Evolutionary conservation across 1,139 yeast genomes (phyloP).

Genomic region (Kodamaea derodonti): DNA sequence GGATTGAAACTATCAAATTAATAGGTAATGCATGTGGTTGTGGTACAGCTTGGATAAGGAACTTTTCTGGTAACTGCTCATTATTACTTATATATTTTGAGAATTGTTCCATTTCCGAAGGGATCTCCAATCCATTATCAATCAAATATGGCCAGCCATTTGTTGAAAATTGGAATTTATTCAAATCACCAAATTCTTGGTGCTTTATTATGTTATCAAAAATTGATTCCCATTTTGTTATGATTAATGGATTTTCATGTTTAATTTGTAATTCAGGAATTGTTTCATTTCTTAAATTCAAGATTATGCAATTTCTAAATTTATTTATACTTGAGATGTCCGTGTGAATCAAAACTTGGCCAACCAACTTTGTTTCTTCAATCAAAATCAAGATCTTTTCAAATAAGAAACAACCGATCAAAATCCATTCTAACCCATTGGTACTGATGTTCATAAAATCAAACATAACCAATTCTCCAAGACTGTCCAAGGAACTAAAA

Average conservation of each 20-base stretch:
- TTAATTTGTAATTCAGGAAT: slow-evolving; percentile 45
- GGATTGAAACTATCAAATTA: slow-evolving; percentile 46
- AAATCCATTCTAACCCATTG: slow-evolving; percentile 35
- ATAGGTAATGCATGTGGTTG: slow-evolving; percentile 39
- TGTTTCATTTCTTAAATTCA: slow-evolving; percentile 37
- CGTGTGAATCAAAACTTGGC: slow-evolving; percentile 26
- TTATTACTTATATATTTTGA: slow-evolving; percentile 32
- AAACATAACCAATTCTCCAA: slow-evolving; percentile 35
- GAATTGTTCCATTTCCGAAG: slow-evolving; percentile 36
- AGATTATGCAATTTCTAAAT: slow-evolving; percentile 23
- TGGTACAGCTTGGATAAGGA: slow-evolving; percentile 26
- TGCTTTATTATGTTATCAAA: slow-evolving; percentile 16
- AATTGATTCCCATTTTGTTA: slow-evolving; percentile 40
- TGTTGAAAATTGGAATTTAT: slow-evolving; percentile 46
- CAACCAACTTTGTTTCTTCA: slow-evolving; percentile 31
- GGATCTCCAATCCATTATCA: slow-evolving; percentile 23
- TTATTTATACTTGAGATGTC: slow-evolving; percentile 33
- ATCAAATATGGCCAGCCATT: slow-evolving; percentile 44
- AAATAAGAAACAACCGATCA: slow-evolving; percentile 36
- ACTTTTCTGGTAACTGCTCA: slow-evolving; percentile 36
- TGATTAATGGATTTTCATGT: slow-evolving; percentile 30
- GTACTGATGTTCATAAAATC: slow-evolving; percentile 41
- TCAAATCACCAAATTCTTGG: slow-evolving; percentile 18
- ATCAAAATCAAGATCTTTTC: slow-evolving; percentile 36
- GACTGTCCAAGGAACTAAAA: slow-evolving; percentile 13